Base-by-base conservation (phyloP, 768 basidiomycete genomes). In the Lentinula guzmanii region DNA sequence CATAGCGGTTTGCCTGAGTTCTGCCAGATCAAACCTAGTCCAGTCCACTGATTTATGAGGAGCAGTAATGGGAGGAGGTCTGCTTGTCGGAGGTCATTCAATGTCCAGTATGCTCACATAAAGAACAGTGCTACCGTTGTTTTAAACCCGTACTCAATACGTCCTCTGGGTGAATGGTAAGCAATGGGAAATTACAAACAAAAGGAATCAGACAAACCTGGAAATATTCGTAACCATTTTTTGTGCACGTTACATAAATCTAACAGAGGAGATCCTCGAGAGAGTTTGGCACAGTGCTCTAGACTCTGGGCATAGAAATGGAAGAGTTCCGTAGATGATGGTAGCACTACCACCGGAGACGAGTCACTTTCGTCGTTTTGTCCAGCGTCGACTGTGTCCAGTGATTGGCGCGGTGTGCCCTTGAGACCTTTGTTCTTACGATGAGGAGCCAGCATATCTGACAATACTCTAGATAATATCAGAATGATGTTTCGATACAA, bases 301-400 rank as follows among this genome's bases (percentile, higher is more conserved):
- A 99, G 75, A 60, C 89, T 95, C 71, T 98, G 95, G 0, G 87
- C 93, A 70, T 98, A 98, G 74, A 97, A 94, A 71, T 95, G 96
- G 77, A 98, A 99, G 16, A 99, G 76, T 66, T 98, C 95, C 0
- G 95, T 98, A 0, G 95, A 98, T 0, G 93, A 95, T 0, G 93
- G 91, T 7, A 98, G 81, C 0, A 98, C 92, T 2, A 83, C 76
- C n/a, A 82, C 79, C 1, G 83, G 73, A 0, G 84, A 74, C 31
- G 62, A 59, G 28, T 54, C 54, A 18, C 78, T 75, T 28, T 78
- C 75, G 2, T 79, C 80, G 33, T 77, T 74, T 28, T n/a, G n/a
- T n/a, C 72, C 72, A n/a, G 82, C 67, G 42, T 77, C 69, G 0
- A 72, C 75, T 35, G 79, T 75, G 24, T 95, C 93, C 15, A 91